Conservation (phyloP, 495 filamentous ascomycete species). For the Chlorociboria aeruginascens region DNA sequence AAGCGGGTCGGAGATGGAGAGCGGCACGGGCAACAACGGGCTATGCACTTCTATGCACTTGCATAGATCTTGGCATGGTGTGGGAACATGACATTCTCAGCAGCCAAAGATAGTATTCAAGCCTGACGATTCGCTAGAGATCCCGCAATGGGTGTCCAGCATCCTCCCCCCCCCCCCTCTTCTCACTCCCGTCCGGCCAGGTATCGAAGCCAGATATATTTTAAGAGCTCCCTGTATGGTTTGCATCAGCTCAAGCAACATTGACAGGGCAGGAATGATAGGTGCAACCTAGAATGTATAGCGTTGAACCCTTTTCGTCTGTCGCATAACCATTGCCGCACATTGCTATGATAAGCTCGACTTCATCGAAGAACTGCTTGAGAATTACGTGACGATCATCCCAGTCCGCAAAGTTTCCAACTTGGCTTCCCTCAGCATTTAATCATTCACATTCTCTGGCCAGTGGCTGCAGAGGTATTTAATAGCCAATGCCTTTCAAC, state of each 20-base stretch:
- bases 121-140: no score
- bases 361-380: slow-evolving; percentile 39
- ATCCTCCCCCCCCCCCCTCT: no score
- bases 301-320: slow-evolving; percentile 35
- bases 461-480: slow-evolving; percentile 18
- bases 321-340: slow-evolving; percentile 36
- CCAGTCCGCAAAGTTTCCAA: slow-evolving; percentile 37
- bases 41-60: no score
- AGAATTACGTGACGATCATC: slow-evolving; percentile 37
- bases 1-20: no score
- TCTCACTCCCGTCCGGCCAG: no score
- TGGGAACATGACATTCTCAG: no score
- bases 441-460: slow-evolving; percentile 18
- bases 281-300: slow-evolving; percentile 44
- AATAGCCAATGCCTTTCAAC: no score
- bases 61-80: no score
- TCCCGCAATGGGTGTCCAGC: no score
- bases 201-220: slow-evolving; percentile 22
- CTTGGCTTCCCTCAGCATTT: slow-evolving; percentile 25
- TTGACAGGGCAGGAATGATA: slow-evolving; percentile 29
- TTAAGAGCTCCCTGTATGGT: slow-evolving; percentile 32
- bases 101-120: no score
- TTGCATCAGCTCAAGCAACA: slow-evolving; percentile 38
- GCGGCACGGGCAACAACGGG: no score
- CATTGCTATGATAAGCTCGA: slow-evolving; percentile 24